These are phyloP conservation scores for Clonostachys solani DNA, from an alignment of 2,329 filamentous ascomycete genomes.

Conservation along the genomic window DNA sequence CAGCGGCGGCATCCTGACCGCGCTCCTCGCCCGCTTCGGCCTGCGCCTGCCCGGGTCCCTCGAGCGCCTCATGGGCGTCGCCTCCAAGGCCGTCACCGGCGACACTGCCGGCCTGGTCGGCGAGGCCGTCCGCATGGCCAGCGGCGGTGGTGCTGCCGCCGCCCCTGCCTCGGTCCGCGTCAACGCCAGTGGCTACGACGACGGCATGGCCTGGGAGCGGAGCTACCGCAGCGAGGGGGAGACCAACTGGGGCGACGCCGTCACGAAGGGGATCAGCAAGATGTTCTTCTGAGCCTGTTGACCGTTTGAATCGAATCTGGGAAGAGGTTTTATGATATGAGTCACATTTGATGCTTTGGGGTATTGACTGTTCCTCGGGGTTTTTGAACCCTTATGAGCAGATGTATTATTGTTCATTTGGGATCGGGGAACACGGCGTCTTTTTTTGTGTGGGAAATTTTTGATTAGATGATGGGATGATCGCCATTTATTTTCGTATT, in stretches of 20 bases:
- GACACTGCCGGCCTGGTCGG: constrained; percentile 44
- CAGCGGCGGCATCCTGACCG: constrained; percentile 76
- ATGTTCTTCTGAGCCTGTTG: constrained; percentile 29
- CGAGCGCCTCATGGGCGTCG: constrained; percentile 53
- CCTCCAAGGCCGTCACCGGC: constrained; percentile 33
- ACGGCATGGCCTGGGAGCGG: constrained; percentile 31
- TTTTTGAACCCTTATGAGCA: too few relatives aligned
- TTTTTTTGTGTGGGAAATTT: too few relatives aligned
- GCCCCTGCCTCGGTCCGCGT: constrained; percentile 13
- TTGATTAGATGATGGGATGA: too few relatives aligned
- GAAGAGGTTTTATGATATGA: too few relatives aligned
- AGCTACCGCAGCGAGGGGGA: constrained; percentile 18
- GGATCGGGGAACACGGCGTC: too few relatives aligned
- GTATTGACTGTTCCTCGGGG: too few relatives aligned
- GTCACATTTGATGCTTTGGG: too few relatives aligned
- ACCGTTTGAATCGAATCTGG: too few relatives aligned
- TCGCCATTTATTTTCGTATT: too few relatives aligned
- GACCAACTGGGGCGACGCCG: constrained; percentile 23
- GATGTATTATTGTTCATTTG: too few relatives aligned
- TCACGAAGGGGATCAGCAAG: constrained; percentile 29
- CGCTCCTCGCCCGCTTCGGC: constrained; percentile 74
- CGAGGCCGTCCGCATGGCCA: constrained; percentile 52
- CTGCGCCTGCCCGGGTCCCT: constrained; percentile 66
- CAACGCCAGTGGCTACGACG: constrained; percentile 19
- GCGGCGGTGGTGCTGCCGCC: constrained; percentile 6